These are phyloP conservation scores for Solanum chmielewskii DNA, from an alignment of 257 asterid species.

Conservation along the genomic window DNA sequence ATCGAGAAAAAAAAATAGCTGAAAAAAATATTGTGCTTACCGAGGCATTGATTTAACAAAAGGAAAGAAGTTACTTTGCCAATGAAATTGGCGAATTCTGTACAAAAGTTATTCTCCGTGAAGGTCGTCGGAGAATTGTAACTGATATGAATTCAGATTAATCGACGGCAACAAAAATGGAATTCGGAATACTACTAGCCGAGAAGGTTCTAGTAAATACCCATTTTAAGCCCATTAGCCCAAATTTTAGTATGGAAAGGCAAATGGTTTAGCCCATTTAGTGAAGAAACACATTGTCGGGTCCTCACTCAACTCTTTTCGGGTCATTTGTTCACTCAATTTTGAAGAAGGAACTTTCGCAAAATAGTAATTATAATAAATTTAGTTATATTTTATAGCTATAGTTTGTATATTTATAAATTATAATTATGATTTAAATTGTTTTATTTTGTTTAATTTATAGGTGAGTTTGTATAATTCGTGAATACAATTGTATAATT, in stretches of 20 bases:
- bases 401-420: too few relatives aligned
- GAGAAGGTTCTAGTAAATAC: not conserved
- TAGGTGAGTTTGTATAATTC: fast-evolving
- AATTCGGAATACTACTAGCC: not conserved
- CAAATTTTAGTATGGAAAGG: not conserved
- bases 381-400: too few relatives aligned
- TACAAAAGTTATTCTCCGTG: not conserved
- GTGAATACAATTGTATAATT: too few relatives aligned
- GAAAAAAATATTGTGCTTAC: not conserved
- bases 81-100: not conserved
- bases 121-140: not conserved
- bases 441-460: too few relatives aligned
- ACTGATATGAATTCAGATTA: not conserved
- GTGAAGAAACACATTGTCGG: not conserved
- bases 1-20: not conserved
- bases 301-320: not conserved
- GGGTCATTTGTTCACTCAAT: not conserved
- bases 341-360: too few relatives aligned
- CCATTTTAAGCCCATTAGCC: not conserved
- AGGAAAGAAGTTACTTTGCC: not conserved
- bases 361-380: too few relatives aligned
- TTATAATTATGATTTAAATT: too few relatives aligned
- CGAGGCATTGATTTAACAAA: not conserved
- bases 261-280: not conserved
- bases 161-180: not conserved